Percentiles rank a stretch among this genome's conserved stretches.
phyloP scores from a whole-genome alignment of 495 filamentous ascomycete species.

The Aspergillus asperescens region DNA sequence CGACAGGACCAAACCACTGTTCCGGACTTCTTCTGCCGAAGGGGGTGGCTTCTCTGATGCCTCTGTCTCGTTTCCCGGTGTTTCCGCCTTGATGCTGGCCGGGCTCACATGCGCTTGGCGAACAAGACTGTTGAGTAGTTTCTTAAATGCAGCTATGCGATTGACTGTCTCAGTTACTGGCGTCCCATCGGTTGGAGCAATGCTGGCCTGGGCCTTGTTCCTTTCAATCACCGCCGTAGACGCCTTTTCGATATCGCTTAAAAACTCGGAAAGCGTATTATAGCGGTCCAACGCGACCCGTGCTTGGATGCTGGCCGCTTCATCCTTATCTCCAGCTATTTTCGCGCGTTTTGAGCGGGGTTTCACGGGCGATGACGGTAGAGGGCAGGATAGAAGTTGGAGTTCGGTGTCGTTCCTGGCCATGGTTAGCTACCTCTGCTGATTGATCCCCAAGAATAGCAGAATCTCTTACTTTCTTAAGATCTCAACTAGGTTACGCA shows the following conservation, averaged over 20 bases:
- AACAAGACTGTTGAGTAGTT: constrained; percentile 45
- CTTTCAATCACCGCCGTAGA: constrained; percentile 41
- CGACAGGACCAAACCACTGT: constrained; percentile 60
- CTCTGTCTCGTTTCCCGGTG: constrained; percentile 36
- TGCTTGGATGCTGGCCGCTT: constrained; percentile 34
- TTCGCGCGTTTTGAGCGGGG: constrained; percentile 48
- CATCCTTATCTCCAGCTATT: constrained; percentile 37
- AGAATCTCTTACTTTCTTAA: constrained; percentile 28
- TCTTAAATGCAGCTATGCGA: constrained; percentile 44
- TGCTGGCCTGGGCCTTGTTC: constrained; percentile 34
- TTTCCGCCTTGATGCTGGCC: constrained; percentile 37
- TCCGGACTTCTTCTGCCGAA: constrained; percentile 27
- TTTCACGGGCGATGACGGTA: constrained; percentile 39
- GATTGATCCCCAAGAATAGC: background rate
- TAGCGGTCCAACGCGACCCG: constrained; percentile 42
- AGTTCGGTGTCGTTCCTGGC: constrained; percentile 40
- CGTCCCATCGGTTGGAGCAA: constrained; percentile 26
- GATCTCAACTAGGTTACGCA: constrained; percentile 39
- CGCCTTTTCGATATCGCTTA: constrained; percentile 48
- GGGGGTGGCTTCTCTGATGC: constrained; percentile 22
- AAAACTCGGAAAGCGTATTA: constrained; percentile 42
- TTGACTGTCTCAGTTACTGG: constrained; percentile 38
- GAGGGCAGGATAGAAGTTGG: constrained; percentile 38
- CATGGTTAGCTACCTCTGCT: constrained; percentile 19
- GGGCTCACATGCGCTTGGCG: constrained; percentile 36